A percentile compares a stretch with the other conserved stretches of the same genome.
phyloP scores from a whole-genome alignment of 2,329 filamentous ascomycete species.

The Chrysoporthe puriensis region DNA sequence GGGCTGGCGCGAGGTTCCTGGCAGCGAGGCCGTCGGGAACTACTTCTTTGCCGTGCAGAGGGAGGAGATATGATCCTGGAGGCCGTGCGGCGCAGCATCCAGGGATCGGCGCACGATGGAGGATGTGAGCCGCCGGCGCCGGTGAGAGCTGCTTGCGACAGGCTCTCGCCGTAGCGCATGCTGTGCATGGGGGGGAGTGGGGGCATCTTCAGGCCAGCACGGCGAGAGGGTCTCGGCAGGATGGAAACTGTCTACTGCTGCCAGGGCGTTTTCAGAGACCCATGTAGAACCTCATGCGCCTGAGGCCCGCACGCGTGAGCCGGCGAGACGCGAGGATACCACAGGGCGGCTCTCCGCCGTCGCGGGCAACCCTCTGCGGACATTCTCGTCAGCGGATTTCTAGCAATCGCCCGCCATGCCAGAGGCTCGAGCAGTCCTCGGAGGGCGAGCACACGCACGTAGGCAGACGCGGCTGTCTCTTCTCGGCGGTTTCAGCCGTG shows the following conservation, averaged over 20 bases:
- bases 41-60: constrained; percentile 89
- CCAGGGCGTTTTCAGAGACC: not conserved
- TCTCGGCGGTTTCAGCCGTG: not conserved
- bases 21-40: constrained; percentile 86
- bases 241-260: not conserved
- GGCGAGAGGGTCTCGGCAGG: not conserved
- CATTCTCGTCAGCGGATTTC: not conserved
- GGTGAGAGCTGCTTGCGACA: not conserved
- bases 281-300: not conserved
- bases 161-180: not conserved
- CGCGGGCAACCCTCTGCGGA: not conserved
- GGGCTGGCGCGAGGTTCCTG: constrained; percentile 83
- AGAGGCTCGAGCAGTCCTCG: not conserved
- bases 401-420: not conserved
- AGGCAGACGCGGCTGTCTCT: not conserved
- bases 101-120: not conserved
- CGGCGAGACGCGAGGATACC: not conserved
- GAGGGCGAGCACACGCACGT: not conserved
- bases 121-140: not conserved
- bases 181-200: not conserved
- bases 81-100: not conserved
- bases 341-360: not conserved
- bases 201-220: not conserved
- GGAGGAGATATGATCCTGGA: constrained; percentile 26
- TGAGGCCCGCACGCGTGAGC: not conserved